Conservation (phyloP, 371 early-diverging fungal species). For the Rhizopus stolonifer region DNA sequence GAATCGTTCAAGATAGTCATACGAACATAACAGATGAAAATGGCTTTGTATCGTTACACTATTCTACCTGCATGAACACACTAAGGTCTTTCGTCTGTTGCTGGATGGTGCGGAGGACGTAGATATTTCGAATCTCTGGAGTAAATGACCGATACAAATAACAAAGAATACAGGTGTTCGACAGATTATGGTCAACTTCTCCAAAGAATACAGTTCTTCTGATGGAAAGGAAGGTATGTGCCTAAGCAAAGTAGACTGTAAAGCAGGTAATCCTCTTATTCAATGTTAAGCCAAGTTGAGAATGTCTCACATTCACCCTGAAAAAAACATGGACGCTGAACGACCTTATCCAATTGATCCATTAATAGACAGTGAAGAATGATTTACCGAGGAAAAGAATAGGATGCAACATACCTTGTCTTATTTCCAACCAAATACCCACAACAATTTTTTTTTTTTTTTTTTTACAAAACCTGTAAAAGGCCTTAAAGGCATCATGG, state of each 20-base stretch:
- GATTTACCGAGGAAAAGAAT: constrained; percentile 17
- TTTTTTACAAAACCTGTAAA: constrained; percentile 35
- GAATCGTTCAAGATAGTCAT: constrained; percentile 64
- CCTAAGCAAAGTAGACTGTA: background rate
- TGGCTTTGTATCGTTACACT: constrained; percentile 26
- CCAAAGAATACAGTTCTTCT: constrained; percentile 21
- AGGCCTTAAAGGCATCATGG: constrained; percentile 37
- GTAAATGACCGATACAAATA: constrained; percentile 31
- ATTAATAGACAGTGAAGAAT: constrained; percentile 12
- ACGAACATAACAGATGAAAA: constrained; percentile 32
- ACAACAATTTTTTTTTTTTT: constrained; percentile 24
- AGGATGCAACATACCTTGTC: constrained; percentile 51
- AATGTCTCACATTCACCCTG: constrained; percentile 12
- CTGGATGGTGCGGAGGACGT: constrained; percentile 30
- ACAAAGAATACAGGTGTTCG: constrained; percentile 21
- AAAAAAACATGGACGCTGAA: constrained; percentile 28
- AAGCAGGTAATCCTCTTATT: constrained; percentile 16
- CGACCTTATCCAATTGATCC: constrained; percentile 7
- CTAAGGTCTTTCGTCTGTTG: constrained; percentile 22
- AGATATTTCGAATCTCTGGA: constrained; percentile 27
- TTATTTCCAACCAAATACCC: constrained; percentile 35
- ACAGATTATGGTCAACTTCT: constrained; percentile 2
- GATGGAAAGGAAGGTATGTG: constrained; percentile 9
- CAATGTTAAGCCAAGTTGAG: constrained; percentile 29
- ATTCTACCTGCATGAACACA: constrained; percentile 19